Evolutionary conservation across 1,284 basidiomycete genomes (phyloP).

Genomic region (Xerocomus minutiporus): DNA sequence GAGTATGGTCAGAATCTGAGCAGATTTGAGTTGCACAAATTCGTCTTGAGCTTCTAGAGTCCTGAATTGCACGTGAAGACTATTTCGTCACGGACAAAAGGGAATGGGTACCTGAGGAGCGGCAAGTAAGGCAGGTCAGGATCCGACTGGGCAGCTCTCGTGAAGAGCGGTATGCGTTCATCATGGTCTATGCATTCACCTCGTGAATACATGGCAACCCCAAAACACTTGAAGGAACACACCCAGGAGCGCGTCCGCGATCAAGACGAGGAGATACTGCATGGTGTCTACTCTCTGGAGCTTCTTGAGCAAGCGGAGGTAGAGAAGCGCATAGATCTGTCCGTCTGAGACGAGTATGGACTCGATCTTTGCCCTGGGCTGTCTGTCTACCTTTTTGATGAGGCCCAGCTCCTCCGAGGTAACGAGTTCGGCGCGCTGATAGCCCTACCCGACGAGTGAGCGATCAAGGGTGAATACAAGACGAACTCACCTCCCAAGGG

Average conservation of each 20-base stretch:
- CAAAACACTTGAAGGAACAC: slow-evolving; percentile 14
- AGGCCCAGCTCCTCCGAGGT: slow-evolving; percentile 85
- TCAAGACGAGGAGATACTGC: slow-evolving; percentile 87
- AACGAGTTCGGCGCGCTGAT: slow-evolving; percentile 91
- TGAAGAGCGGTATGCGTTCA: slow-evolving; percentile 73
- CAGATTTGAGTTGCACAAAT: slow-evolving; percentile 86
- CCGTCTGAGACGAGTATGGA: slow-evolving; percentile 76
- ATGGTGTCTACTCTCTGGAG: slow-evolving; percentile 90
- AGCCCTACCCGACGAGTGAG: slow-evolving; percentile 55
- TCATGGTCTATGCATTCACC: slow-evolving; percentile 57
- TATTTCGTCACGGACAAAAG: background rate
- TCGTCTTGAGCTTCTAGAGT: slow-evolving; percentile 86
- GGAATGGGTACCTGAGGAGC: slow-evolving; percentile 60
- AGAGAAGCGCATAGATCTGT: slow-evolving; percentile 80
- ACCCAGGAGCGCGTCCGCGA: slow-evolving; percentile 88
- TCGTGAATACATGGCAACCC: background rate
- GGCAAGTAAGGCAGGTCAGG: slow-evolving; percentile 83
- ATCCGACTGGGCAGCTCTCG: slow-evolving; percentile 53
- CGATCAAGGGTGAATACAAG: slow-evolving; percentile 11
- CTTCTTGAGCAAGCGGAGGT: slow-evolving; percentile 89
- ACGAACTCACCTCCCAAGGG: slow-evolving; percentile 82
- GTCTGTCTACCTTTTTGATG: slow-evolving; percentile 86
- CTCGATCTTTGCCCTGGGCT: slow-evolving; percentile 70
- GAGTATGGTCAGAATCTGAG: slow-evolving; percentile 85
- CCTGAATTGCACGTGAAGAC: slow-evolving; percentile 37